phyloP scores from a whole-genome alignment of 768 basidiomycete genomes.

The Porphyrellus cyaneotinctus region DNA sequence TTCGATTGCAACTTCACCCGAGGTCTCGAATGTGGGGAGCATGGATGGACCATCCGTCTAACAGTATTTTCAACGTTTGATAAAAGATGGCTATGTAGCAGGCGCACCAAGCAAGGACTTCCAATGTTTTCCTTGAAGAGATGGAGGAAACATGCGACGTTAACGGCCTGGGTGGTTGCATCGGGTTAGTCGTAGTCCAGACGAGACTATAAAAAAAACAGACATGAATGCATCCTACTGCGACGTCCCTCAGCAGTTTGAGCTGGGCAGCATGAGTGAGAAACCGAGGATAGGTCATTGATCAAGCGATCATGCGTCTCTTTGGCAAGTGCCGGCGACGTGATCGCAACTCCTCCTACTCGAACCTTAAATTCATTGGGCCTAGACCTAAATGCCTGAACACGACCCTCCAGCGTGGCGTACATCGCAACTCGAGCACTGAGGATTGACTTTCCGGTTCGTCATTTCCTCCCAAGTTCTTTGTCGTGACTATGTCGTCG shows the following conservation, averaged over 20 bases:
- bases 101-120: constrained; percentile 47
- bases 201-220: constrained; percentile 3
- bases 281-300: constrained; percentile 17
- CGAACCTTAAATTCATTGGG: no score
- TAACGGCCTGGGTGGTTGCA: constrained; percentile 43
- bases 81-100: not conserved
- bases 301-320: not conserved
- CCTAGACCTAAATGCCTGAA: no score
- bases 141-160: constrained; percentile 55
- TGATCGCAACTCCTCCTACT: no score
- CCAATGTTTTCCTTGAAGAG: constrained; percentile 62
- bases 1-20: constrained; percentile 63
- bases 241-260: constrained; percentile 18
- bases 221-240: constrained; percentile 28
- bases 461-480: not conserved
- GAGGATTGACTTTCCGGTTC: no score
- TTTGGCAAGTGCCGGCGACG: no score
- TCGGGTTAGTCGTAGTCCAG: not conserved
- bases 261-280: constrained; percentile 10
- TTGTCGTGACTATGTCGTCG: constrained; percentile 14
- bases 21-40: constrained; percentile 65
- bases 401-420: no score
- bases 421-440: no score
- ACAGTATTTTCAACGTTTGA: not conserved
- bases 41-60: constrained; percentile 77